These are phyloP conservation scores for Metschnikowia colocasiae DNA, from an alignment of 805 yeast genomes.

Conservation along the genomic window DNA sequence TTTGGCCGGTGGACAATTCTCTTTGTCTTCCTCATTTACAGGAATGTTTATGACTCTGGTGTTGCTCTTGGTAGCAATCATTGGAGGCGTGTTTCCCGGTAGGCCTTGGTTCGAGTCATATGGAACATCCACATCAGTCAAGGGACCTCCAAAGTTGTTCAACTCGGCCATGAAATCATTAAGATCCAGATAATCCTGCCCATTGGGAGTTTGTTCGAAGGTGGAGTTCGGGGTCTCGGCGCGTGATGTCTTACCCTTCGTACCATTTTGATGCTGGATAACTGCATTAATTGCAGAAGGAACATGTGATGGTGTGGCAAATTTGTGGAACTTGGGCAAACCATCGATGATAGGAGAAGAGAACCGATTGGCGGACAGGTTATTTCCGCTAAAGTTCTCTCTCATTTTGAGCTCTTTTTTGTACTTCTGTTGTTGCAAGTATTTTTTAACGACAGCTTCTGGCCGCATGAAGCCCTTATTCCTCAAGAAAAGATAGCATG, in stretches of 20 bases:
- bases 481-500: conserved; percentile 42
- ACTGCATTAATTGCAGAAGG: conserved; percentile 37
- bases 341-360: conserved; percentile 12
- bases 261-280: conserved; percentile 21
- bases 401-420: conserved; percentile 33
- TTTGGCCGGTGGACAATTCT: conserved; percentile 23
- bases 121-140: conserved; percentile 45
- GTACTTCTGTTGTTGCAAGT: conserved; percentile 42
- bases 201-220: conserved; percentile 12
- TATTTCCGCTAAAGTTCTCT: conserved; percentile 20
- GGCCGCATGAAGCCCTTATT: conserved; percentile 46
- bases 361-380: conserved; percentile 5
- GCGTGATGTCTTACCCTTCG: conserved; percentile 1
- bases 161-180: conserved; percentile 41
- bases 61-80: conserved; percentile 53
- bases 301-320: conserved; percentile 40
- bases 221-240: conserved; percentile 10
- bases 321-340: conserved; percentile 24
- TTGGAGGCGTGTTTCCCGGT: conserved; percentile 39
- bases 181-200: conserved; percentile 29
- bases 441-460: conserved; percentile 43
- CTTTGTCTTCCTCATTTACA: conserved; percentile 33
- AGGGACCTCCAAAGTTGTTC: conserved; percentile 39
- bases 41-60: conserved; percentile 53
- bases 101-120: conserved; percentile 10